phyloP scores from a whole-genome alignment of 495 filamentous ascomycete species.

The Mycothermus thermophilus region DNA sequence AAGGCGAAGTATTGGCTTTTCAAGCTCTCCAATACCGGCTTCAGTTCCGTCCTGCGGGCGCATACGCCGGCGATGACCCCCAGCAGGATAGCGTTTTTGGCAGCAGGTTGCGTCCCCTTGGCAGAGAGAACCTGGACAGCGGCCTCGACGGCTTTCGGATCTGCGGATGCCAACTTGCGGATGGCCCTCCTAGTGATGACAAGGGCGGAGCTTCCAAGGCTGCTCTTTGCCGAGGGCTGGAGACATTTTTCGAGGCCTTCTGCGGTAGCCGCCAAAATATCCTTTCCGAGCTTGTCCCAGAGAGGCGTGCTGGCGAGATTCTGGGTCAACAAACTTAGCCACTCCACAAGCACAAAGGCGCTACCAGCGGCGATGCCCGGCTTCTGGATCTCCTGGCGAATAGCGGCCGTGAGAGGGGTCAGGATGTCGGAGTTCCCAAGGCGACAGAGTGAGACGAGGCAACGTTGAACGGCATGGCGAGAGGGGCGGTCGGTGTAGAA shows the following conservation, averaged over 20 bases:
- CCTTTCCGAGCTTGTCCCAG: conserved; percentile 54
- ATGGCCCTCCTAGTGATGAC: conserved; percentile 60
- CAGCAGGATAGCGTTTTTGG: conserved; percentile 61
- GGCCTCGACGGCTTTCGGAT: conserved; percentile 44
- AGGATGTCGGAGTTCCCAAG: conserved; percentile 39
- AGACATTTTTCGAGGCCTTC: conserved; percentile 65
- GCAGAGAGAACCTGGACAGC: conserved; percentile 51
- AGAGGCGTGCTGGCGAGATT: conserved; percentile 35
- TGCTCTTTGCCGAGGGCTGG: conserved; percentile 41
- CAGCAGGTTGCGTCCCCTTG: conserved; percentile 44
- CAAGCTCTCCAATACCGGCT: conserved; percentile 42
- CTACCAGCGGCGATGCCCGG: conserved; percentile 57
- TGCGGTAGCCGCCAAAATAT: conserved; percentile 47
- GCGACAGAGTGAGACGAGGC: conserved; percentile 51
- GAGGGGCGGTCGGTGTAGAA: conserved; percentile 78
- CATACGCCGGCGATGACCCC: conserved; percentile 80
- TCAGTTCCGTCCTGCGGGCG: conserved; percentile 46
- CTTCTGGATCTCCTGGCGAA: conserved; percentile 56
- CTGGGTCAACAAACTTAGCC: conserved; percentile 66
- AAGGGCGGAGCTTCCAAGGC: conserved; percentile 51
- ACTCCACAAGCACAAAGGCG: conserved; percentile 82
- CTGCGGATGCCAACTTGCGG: conserved; percentile 50
- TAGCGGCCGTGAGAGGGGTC: conserved; percentile 42
- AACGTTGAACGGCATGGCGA: conserved; percentile 63
- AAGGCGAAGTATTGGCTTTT: conserved; percentile 65